A percentile compares a stretch with the other conserved stretches of the same genome.
These are phyloP conservation scores for Nigrospora oryzae DNA, from an alignment of 2,329 filamentous ascomycete genomes.

Conservation along the genomic window DNA sequence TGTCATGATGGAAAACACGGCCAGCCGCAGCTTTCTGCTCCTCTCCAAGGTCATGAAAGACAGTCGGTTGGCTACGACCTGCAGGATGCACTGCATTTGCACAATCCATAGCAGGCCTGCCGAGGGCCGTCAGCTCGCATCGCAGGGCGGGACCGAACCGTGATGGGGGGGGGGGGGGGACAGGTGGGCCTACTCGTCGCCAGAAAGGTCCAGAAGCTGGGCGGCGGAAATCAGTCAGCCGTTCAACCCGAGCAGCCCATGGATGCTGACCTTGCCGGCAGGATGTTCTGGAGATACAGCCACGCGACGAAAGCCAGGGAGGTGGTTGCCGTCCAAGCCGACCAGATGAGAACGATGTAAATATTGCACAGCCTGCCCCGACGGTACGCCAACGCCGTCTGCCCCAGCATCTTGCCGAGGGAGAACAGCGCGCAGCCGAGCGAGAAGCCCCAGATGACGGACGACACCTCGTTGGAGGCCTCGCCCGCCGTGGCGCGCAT, in stretches of 20 bases:
- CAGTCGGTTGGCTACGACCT: neutral
- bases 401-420: neutral
- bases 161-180: neutral
- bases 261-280: neutral
- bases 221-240: neutral
- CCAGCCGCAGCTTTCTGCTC: neutral
- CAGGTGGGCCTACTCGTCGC: neutral
- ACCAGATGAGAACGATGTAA: neutral
- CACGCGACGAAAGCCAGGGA: neutral
- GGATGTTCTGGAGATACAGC: neutral
- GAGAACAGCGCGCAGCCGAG: neutral
- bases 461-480: too few species aligned
- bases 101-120: neutral
- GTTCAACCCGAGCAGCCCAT: neutral
- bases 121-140: neutral
- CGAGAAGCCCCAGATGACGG: neutral
- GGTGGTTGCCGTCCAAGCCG: neutral
- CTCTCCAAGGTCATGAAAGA: neutral
- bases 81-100: constrained; percentile 1
- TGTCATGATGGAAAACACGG: neutral
- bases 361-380: neutral
- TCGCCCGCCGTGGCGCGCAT: too few species aligned
- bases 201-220: neutral
- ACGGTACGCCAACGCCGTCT: neutral
- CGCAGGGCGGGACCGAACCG: too few species aligned